These are phyloP conservation scores for Fragosphaeria purpurea DNA, from an alignment of 2,329 filamentous ascomycete genomes.

Conservation along the genomic window DNA sequence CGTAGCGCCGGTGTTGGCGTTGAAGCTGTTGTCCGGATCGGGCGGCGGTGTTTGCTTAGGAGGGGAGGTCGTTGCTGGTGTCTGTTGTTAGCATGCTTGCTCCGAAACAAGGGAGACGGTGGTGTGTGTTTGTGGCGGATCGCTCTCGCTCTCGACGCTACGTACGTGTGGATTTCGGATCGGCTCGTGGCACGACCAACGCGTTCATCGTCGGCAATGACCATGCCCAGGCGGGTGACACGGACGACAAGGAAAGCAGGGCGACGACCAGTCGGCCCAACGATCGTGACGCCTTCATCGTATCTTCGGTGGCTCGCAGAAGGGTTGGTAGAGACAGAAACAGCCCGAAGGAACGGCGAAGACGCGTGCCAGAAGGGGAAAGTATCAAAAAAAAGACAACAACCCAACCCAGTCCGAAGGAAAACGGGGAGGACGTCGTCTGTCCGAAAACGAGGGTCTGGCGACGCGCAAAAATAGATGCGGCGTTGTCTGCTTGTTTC, in stretches of 20 bases:
- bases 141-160: not conserved
- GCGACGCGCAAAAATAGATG: not conserved
- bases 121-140: too few relatives aligned
- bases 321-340: not conserved
- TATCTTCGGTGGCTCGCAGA: not conserved
- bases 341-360: not conserved
- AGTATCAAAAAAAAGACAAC: not conserved
- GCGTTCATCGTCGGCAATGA: conserved; percentile 45
- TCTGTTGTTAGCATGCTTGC: conserved; percentile 15
- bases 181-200: conserved; percentile 38
- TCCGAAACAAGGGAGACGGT: not conserved
- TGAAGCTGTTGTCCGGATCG: conserved; percentile 22
- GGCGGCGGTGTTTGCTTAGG: conserved; percentile 2
- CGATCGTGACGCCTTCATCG: conserved; percentile 25
- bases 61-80: not conserved
- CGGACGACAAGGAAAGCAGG: conserved; percentile 40
- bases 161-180: not conserved
- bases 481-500: too few relatives aligned
- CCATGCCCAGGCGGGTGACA: conserved; percentile 37
- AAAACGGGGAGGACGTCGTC: not conserved
- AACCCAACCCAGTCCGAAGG: not conserved
- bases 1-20: conserved; percentile 30
- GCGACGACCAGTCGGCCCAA: conserved; percentile 38
- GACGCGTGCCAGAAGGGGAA: not conserved
- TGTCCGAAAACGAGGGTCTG: not conserved